These are phyloP conservation scores for Quercus ilex DNA, from an alignment of 306 rosid species.

Conservation along the genomic window DNA sequence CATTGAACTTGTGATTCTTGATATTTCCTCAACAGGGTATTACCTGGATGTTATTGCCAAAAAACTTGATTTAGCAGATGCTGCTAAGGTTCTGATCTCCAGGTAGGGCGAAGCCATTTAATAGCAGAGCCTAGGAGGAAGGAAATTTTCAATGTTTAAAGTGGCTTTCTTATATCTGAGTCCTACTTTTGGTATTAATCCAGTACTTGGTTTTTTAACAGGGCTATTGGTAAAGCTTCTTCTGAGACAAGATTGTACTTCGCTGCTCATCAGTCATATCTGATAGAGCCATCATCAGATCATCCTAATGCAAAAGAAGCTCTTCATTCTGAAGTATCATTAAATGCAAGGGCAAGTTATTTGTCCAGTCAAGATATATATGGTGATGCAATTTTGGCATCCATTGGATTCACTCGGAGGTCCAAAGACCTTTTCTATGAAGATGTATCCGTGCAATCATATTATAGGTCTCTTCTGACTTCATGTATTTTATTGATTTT, in stretches of 20 bases:
- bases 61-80: constrained; percentile 68
- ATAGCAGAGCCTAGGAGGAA: background rate
- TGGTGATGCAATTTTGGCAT: constrained; percentile 89
- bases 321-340: constrained; percentile 37
- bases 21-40: constrained; percentile 57
- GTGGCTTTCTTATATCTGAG: background rate
- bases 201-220: constrained; percentile 36
- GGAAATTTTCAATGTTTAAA: background rate
- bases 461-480: constrained; percentile 67
- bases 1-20: constrained; percentile 52
- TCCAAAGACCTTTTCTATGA: constrained; percentile 72
- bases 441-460: constrained; percentile 58
- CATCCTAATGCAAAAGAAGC: constrained; percentile 38
- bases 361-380: constrained; percentile 70
- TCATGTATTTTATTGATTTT: constrained; percentile 7
- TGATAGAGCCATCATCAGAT: constrained; percentile 42
- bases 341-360: constrained; percentile 77
- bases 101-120: constrained; percentile 48
- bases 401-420: constrained; percentile 74
- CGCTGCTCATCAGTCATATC: constrained; percentile 49
- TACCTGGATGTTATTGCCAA: constrained; percentile 79
- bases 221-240: constrained; percentile 87
- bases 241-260: constrained; percentile 80
- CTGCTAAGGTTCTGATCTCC: constrained; percentile 60
- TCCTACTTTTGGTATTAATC: background rate